These are phyloP conservation scores for Geopyxis carbonaria DNA, from an alignment of 495 filamentous ascomycete genomes.

Conservation along the genomic window DNA sequence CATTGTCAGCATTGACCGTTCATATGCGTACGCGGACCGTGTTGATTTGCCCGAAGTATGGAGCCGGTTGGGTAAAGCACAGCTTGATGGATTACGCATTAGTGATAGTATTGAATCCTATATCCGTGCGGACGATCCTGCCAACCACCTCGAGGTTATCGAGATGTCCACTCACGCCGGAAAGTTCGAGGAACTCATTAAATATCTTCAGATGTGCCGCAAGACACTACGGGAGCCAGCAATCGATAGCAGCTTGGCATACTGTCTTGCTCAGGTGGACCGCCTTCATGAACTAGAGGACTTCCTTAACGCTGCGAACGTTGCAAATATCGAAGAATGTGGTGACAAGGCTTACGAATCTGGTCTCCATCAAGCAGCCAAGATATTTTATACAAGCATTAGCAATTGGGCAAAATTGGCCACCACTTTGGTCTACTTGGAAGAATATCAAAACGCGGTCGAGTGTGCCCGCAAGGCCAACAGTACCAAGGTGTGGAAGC, in stretches of 20 bases:
- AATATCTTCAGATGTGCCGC: conserved; percentile 90
- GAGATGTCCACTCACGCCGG: conserved; percentile 90
- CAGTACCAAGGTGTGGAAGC: conserved; percentile 98
- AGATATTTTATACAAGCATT: conserved; percentile 97
- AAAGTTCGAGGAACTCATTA: conserved; percentile 96
- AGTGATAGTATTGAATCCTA: conserved; percentile 91
- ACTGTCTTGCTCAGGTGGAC: conserved; percentile 80
- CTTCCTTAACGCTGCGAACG: conserved; percentile 85
- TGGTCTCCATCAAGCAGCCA: conserved; percentile 86
- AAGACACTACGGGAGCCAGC: conserved; percentile 88
- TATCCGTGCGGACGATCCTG: conserved; percentile 82
- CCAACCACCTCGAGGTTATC: conserved; percentile 89
- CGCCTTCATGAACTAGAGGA: conserved; percentile 89
- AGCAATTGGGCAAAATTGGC: conserved; percentile 99
- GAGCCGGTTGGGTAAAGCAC: conserved; percentile 97
- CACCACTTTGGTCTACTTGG: conserved; percentile 86
- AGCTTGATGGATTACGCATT: conserved; percentile 88
- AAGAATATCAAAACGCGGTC: conserved; percentile 94
- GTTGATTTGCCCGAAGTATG: conserved; percentile 95
- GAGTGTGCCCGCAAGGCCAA: conserved; percentile 98
- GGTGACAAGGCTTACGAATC: conserved; percentile 97
- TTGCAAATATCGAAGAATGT: conserved; percentile 84
- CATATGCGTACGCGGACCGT: conserved; percentile 89
- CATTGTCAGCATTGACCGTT: conserved; percentile 94
- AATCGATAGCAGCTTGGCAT: conserved; percentile 85